Evolutionary conservation across 2,329 filamentous ascomycete species (phyloP).

Genomic region (Aspergillus floridensis): DNA sequence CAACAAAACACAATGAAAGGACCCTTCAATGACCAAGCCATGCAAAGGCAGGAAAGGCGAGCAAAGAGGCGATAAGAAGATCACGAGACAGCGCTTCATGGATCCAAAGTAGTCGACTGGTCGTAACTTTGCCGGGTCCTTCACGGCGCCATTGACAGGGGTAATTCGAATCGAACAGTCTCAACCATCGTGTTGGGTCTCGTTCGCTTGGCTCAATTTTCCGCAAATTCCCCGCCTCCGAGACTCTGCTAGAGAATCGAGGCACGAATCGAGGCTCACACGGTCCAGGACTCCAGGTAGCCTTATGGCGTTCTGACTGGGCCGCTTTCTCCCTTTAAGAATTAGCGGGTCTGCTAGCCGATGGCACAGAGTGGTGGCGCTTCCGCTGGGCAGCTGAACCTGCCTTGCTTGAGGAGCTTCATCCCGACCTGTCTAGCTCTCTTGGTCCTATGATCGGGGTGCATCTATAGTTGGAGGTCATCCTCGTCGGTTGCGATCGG

Average conservation of each 20-base stretch:
- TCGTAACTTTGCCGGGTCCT: background rate
- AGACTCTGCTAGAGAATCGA: background rate
- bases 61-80: background rate
- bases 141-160: background rate
- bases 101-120: background rate
- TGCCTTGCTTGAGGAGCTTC: constrained; percentile 16
- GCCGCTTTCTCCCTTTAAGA: constrained; percentile 13
- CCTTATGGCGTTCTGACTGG: constrained; percentile 1
- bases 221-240: background rate
- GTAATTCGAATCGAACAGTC: background rate
- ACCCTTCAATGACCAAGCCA: background rate
- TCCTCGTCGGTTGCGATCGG: constrained; percentile 14
- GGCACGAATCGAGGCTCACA: constrained; percentile 2
- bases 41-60: background rate
- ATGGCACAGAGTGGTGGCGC: constrained; percentile 21
- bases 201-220: background rate
- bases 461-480: constrained; percentile 1
- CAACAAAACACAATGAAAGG: background rate
- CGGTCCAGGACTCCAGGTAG: constrained; percentile 5
- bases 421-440: constrained; percentile 14
- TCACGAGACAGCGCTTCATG: background rate
- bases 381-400: constrained; percentile 23
- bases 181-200: background rate
- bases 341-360: constrained; percentile 20
- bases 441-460: constrained; percentile 16